Evolutionary conservation across 1,139 yeast genomes (phyloP).

Genomic region (Protomyces gravidus): DNA sequence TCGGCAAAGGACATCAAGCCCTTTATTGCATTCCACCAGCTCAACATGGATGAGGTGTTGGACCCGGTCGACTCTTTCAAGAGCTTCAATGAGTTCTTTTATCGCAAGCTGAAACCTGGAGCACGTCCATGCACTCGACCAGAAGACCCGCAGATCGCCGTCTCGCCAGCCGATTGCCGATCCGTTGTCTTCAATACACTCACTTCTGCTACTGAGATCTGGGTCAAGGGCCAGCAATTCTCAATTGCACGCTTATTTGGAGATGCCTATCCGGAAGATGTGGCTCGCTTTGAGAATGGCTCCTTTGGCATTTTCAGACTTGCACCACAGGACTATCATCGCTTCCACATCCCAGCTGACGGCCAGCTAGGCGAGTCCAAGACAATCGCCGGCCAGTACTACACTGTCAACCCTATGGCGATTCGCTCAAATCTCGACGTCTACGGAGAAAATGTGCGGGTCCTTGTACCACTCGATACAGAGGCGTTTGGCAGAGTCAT

Average conservation of each 20-base stretch:
- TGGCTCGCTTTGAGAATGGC: slow-evolving; percentile 51
- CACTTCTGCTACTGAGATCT: slow-evolving; percentile 62
- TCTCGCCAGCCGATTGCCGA: slow-evolving; percentile 87
- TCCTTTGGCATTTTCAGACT: slow-evolving; percentile 74
- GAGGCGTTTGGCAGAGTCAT: slow-evolving; percentile 69
- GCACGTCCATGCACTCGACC: slow-evolving; percentile 67
- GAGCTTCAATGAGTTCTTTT: slow-evolving; percentile 87
- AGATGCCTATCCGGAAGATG: slow-evolving; percentile 52
- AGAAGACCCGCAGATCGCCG: slow-evolving; percentile 49
- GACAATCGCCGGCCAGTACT: slow-evolving; percentile 80
- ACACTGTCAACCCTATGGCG: slow-evolving; percentile 97
- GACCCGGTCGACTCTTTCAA: slow-evolving; percentile 50
- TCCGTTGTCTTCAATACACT: slow-evolving; percentile 66
- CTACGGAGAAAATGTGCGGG: slow-evolving; percentile 84
- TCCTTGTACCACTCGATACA: slow-evolving; percentile 70
- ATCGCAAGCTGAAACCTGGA: slow-evolving; percentile 65
- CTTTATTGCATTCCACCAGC: slow-evolving; percentile 73
- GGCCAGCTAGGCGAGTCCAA: slow-evolving; percentile 66
- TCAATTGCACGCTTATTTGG: slow-evolving; percentile 62
- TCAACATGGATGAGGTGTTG: slow-evolving; percentile 67
- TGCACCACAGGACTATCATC: slow-evolving; percentile 96
- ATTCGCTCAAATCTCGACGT: slow-evolving; percentile 82
- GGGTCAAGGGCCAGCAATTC: slow-evolving; percentile 88
- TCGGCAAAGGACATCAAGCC: slow-evolving; percentile 67
- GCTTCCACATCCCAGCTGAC: slow-evolving; percentile 83